Evolutionary conservation across 1,139 yeast species (phyloP).

Genomic region (Debaryomyces sp.): DNA sequence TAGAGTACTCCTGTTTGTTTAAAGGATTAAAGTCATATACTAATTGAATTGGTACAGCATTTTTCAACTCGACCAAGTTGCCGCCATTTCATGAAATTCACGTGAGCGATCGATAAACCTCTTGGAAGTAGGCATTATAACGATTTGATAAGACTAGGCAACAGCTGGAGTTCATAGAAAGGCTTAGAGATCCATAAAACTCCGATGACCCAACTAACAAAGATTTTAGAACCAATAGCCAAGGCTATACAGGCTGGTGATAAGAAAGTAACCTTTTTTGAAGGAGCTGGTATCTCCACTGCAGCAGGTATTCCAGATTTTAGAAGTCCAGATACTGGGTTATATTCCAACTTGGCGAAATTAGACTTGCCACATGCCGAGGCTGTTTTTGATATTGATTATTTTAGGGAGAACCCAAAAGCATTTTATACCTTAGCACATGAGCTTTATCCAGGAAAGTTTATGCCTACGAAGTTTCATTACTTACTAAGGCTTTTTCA

Average conservation of each 20-base stretch:
- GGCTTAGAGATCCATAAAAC: neutral
- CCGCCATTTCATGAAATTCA: constrained; percentile 5
- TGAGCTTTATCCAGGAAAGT: constrained; percentile 87
- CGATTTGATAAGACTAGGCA: neutral
- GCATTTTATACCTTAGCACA: constrained; percentile 85
- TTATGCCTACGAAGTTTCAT: constrained; percentile 82
- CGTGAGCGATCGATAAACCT: constrained; percentile 1
- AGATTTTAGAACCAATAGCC: constrained; percentile 20
- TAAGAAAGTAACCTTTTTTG: constrained; percentile 50
- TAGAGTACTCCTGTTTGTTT: neutral
- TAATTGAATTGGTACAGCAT: neutral
- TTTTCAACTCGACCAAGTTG: constrained; percentile 1
- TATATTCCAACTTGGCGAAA: constrained; percentile 77
- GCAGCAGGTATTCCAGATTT: constrained; percentile 95
- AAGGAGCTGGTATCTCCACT: constrained; percentile 95
- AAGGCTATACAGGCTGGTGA: constrained; percentile 24
- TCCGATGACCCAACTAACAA: constrained; percentile 16
- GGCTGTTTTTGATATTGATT: constrained; percentile 91
- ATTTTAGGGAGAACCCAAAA: constrained; percentile 69
- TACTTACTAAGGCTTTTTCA: constrained; percentile 66
- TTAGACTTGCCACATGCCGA: constrained; percentile 87
- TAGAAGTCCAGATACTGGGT: constrained; percentile 88
- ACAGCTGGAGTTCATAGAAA: neutral
- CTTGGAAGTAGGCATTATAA: neutral
- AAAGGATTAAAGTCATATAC: neutral